These are phyloP conservation scores for Paramecium biaurelia DNA, from an alignment of 73 alveolate species.

Conservation along the genomic window DNA sequence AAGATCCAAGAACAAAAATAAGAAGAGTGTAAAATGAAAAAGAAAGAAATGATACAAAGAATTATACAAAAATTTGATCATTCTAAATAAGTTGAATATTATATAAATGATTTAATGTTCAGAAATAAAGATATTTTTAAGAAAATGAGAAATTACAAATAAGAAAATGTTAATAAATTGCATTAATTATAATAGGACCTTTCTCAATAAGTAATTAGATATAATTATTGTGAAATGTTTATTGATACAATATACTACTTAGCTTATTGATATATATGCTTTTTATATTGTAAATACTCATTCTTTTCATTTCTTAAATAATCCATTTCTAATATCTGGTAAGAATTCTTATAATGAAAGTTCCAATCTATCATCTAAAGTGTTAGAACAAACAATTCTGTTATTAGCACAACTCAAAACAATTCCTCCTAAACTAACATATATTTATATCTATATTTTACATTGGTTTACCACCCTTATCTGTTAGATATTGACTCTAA, in stretches of 20 bases:
- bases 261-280: neutral
- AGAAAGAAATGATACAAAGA: neutral
- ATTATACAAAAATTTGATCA: neutral
- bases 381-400: slow-evolving; percentile 79
- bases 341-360: slow-evolving; percentile 72
- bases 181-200: neutral
- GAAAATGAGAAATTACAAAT: slow-evolving; percentile 18
- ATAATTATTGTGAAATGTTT: slow-evolving; percentile 14
- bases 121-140: neutral
- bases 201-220: neutral
- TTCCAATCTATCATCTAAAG: slow-evolving; percentile 81
- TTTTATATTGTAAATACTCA: neutral
- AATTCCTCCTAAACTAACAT: slow-evolving; percentile 79
- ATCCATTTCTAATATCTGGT: slow-evolving; percentile 74
- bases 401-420: slow-evolving; percentile 72
- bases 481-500: slow-evolving; percentile 63
- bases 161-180: neutral
- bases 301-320: slow-evolving; percentile 48
- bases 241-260: neutral
- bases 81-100: neutral
- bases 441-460: neutral
- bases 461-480: slow-evolving; percentile 15
- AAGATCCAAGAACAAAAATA: neutral
- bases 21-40: neutral
- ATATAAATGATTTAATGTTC: neutral